Conservation (phyloP, 2,329 filamentous ascomycete genomes). For the Talaromyces marneffei region DNA sequence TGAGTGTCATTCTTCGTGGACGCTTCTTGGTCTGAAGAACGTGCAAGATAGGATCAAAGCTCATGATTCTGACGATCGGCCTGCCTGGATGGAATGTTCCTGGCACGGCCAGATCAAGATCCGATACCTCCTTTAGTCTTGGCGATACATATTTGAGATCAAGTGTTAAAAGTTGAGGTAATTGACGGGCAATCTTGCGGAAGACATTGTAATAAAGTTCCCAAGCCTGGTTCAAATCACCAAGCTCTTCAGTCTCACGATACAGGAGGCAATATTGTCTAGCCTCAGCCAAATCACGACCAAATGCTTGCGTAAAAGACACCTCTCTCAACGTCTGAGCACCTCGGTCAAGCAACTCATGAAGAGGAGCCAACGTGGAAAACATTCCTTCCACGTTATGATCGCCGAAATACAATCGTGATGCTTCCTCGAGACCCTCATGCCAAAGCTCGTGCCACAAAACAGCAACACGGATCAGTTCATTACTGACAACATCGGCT, state of each 20-base stretch:
- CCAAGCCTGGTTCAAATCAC: slow-evolving; percentile 96
- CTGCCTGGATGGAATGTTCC: slow-evolving; percentile 81
- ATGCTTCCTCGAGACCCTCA: slow-evolving; percentile 94
- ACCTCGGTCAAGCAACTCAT: slow-evolving; percentile 83
- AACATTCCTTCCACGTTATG: slow-evolving; percentile 99
- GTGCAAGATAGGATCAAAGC: slow-evolving; percentile 81
- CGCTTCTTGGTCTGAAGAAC: slow-evolving; percentile 97
- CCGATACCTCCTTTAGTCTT: slow-evolving; percentile 75
- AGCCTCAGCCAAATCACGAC: slow-evolving; percentile 88
- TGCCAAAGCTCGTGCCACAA: slow-evolving; percentile 99
- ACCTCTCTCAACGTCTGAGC: slow-evolving; percentile 93
- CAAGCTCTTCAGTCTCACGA: slow-evolving; percentile 78
- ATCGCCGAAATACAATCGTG: slow-evolving; percentile 92
- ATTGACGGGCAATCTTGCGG: slow-evolving; percentile 85
- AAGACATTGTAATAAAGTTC: slow-evolving; percentile 99
- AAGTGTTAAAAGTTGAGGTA: slow-evolving; percentile 85
- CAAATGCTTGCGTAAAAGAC: slow-evolving; percentile 95
- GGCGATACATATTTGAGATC: slow-evolving; percentile 97
- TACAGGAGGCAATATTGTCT: slow-evolving; percentile 95
- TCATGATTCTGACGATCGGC: slow-evolving; percentile 76
- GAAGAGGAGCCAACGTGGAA: slow-evolving; percentile 77
- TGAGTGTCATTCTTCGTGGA: slow-evolving; percentile 79
- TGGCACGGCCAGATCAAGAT: slow-evolving; percentile 90
- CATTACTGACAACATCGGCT: slow-evolving; percentile 88
- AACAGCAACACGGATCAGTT: slow-evolving; percentile 93